These are phyloP conservation scores for Gossypium thurberi DNA, from an alignment of 345 rosid genomes.

Conservation along the genomic window DNA sequence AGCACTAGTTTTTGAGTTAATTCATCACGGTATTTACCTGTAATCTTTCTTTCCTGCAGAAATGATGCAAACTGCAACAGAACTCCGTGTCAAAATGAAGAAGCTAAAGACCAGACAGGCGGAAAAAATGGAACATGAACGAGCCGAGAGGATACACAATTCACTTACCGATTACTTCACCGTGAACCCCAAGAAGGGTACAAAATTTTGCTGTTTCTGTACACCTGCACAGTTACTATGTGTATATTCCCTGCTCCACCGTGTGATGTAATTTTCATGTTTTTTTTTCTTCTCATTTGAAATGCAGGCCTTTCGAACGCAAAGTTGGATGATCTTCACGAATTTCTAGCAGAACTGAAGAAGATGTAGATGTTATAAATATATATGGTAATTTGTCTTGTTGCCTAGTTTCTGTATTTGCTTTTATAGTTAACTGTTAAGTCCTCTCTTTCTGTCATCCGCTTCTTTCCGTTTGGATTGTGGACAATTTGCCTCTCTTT, in stretches of 20 bases:
- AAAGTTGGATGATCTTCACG: slow-evolving; percentile 54
- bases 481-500: background rate
- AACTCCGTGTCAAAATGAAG: slow-evolving; percentile 43
- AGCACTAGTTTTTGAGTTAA: background rate
- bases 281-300: background rate
- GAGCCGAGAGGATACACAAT: slow-evolving; percentile 30
- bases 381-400: background rate
- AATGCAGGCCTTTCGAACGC: slow-evolving; percentile 30
- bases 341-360: slow-evolving; percentile 44
- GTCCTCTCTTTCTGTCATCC: background rate
- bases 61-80: slow-evolving; percentile 48
- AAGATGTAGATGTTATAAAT: slow-evolving; percentile 27
- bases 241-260: background rate
- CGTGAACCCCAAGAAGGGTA: slow-evolving; percentile 29
- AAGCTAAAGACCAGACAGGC: slow-evolving; percentile 31
- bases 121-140: slow-evolving; percentile 20
- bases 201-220: slow-evolving; percentile 15
- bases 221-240: background rate
- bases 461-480: background rate
- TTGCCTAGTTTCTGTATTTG: background rate
- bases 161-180: slow-evolving; percentile 23
- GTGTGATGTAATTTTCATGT: background rate
- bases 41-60: slow-evolving; percentile 34
- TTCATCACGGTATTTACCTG: background rate
- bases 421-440: background rate